These are phyloP conservation scores for Coriaria nepalensis DNA, from an alignment of 306 rosid species.

Conservation along the genomic window DNA sequence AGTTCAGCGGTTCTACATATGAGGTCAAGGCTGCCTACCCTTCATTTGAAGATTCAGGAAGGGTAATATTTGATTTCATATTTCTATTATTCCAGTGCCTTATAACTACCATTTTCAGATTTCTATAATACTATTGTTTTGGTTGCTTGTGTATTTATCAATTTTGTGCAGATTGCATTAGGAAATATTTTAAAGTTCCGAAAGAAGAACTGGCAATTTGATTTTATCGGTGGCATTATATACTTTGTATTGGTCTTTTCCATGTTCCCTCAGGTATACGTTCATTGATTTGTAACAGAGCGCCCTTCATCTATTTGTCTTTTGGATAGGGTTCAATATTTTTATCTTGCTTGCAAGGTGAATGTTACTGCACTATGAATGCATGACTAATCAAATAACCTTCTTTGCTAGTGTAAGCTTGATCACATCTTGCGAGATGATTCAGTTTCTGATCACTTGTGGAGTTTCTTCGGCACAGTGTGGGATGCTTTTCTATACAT, in stretches of 20 bases:
- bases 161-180: slow-evolving; percentile 63
- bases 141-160: slow-evolving; percentile 9
- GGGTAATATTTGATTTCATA: slow-evolving; percentile 34
- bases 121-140: slow-evolving; percentile 6
- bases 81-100: slow-evolving; percentile 11
- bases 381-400: slow-evolving; percentile 18
- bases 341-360: not conserved
- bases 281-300: not conserved
- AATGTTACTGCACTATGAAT: slow-evolving; percentile 11
- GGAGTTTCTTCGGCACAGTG: slow-evolving; percentile 69
- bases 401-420: slow-evolving; percentile 63
- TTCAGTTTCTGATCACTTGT: slow-evolving; percentile 66
- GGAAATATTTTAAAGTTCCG: slow-evolving; percentile 91
- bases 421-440: slow-evolving; percentile 77
- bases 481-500: slow-evolving; percentile 69
- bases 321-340: not conserved
- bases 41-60: slow-evolving; percentile 83
- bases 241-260: slow-evolving; percentile 78
- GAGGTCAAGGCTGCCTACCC: slow-evolving; percentile 94
- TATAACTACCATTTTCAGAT: slow-evolving; percentile 6
- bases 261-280: slow-evolving; percentile 90
- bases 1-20: slow-evolving; percentile 45
- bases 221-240: slow-evolving; percentile 96
- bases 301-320: no score
- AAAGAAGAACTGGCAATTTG: slow-evolving; percentile 99